Evolutionary conservation across 1,284 basidiomycete species (phyloP), one percentile per base, ranked within the genome.

Genomic region (Porogramme epimiltina): DNA sequence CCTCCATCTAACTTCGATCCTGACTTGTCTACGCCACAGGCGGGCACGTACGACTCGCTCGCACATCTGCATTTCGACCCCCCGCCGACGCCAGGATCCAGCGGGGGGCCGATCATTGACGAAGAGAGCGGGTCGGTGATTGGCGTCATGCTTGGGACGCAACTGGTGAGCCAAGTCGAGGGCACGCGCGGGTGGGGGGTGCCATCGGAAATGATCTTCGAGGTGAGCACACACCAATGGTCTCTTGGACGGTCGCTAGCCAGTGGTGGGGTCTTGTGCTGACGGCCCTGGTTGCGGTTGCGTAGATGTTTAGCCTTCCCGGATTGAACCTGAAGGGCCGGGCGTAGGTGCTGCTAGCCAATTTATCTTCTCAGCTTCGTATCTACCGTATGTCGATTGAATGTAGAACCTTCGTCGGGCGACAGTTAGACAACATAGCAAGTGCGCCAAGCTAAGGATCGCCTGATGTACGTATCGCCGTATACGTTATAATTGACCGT

Each of bases 61-160:
- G 77, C 80, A 2, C 80, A 85, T 59, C 63, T 90, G 55, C 64
- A 81, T 20, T 82, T 85, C 58, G 70, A 72, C 33, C 78, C 79
- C 1, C 67, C 82, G 5, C 87, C 87, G 9, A 81, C 82, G 0
- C 76, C 80, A 1, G 87, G 88, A 10, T 87, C 85, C 19, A 87
- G 84, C 43, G 88, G 88, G 8, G 87, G 87, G 0, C 86, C 87
- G 0, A 81, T 90, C 48, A 74, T 90, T 3, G 83, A 87, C 52
- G 75, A 79, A 48, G 76, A 81, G 59, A 80, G 72, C 33, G 87
- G 86, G 2, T 79, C 84, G 1, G 86, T 90, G 1, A 76, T 90
- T 2, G 88, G 87, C 0, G 72, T 89, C n/a, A 77, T 86, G 54
- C 70, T 87, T 4, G 87, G 86, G 3, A 78, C 79, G 34, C 75